Evolutionary conservation across 2,329 filamentous ascomycete species (phyloP), one percentile per base, ranked within the genome.

Genomic region (Chrysosporium keratinophilum): DNA sequence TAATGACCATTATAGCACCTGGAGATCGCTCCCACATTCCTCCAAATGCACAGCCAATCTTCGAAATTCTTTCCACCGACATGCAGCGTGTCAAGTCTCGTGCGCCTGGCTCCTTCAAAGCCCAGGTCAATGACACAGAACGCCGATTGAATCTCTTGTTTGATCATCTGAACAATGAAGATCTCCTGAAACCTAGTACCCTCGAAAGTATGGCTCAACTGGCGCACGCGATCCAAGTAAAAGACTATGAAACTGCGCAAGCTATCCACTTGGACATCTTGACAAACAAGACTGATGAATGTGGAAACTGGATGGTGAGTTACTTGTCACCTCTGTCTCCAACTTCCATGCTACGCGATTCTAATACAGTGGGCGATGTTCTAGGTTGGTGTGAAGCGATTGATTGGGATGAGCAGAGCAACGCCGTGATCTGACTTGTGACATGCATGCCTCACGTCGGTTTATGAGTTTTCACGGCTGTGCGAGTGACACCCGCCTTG

Each of bases 101-200:
- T 61, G 93, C 93, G 0, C 93, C 93, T 15, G 76, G 84, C n/a
- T 83, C 84, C 14, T 96, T 93, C 73, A 84, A 87, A 58, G 79
- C 83, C 12, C 90, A 97, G 67, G 89, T 98, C 17, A 87, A 88
- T 63, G 93, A 97, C 67, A 93, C 90, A 1, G 88, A 95, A 68
- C 95, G 95, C 73, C 83, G 93, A 28, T 78, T 98, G 56, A 87
- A 87, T 63, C 83, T 96, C 48, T 76, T 98, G n/a, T 97, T 96
- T 67, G 91, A 98, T 66, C 89, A 96, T 69, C 77, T 98, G 45
- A 98, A 97, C 77, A 97, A 97, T 61, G 86, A 90, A 65, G 90
- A 97, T 64, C 76, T 96, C 40, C 76, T 97, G 52, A 87, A 85
- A 72, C 80, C 86, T 1, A 84, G 87, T 63, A 96, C 75, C 5